Evolutionary conservation across 768 basidiomycete genomes (phyloP), one percentile per base, ranked within the genome.

Genomic region (Crucibulum laeve): DNA sequence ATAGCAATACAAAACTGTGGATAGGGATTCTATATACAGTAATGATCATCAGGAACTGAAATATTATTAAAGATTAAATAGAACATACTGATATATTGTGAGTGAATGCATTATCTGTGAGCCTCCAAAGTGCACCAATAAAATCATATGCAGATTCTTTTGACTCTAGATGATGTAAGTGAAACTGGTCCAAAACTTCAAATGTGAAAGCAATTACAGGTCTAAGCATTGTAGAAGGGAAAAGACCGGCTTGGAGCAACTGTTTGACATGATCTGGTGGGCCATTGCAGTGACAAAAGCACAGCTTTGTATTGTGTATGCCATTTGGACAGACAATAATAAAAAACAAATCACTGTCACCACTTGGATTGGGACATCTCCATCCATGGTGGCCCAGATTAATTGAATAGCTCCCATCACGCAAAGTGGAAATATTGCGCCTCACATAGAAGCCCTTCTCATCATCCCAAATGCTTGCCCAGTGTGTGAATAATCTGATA

Each of bases 81-180:
- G 5, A 13, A 49, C 47, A 8, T 44, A 62, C 60, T 3, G 50
- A 38, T 19, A 51, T 24, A 40, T 50, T 48, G 0, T 43, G 37
- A 1, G 51, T 33, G 40, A 60, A 60, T 1, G 45, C 35, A 21
- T 54, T 56, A 28, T 62, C 54, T 0, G 54, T 56, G 1, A 58
- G 26, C 0, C 58, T 46, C 1, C 53, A 48, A 11, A 64, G 42
- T 2, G 55, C 47, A 0, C 51, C 52, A 11, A 58, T 40, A 25
- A 53, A 58, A 37, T 61, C 58, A 37, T 60, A 56, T 1, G 54
- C 53, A 0, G 60, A 50, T 23, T 50, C 46, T 35, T 62, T 59
- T 0, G 55, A 54, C 34, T 56, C 55, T 2, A 57, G 45, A 32
- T 56, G 46, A 13, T 53, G 53, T 0, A 63, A 6, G 19, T 62